A percentile compares a stretch with the other conserved stretches of the same genome.
phyloP scores from a whole-genome alignment of 257 asterid species.

The Capsicum rhomboideum region DNA sequence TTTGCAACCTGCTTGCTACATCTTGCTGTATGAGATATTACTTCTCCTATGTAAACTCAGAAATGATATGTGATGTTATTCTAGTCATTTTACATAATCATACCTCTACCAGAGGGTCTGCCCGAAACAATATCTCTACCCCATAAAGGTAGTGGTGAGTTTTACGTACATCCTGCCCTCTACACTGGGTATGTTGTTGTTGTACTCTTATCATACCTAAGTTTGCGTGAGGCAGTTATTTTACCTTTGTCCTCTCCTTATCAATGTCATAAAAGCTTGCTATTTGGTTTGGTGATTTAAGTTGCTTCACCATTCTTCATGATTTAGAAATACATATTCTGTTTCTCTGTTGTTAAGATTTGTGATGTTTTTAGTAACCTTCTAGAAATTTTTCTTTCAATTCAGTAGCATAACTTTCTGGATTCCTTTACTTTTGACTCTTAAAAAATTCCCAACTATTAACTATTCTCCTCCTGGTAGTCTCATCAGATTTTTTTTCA shows the following conservation, averaged over 20 bases:
- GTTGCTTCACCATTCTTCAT: background rate
- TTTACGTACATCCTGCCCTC: background rate
- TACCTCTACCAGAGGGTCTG: background rate
- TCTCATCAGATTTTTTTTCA: background rate
- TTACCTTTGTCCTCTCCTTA: background rate
- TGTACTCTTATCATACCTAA: background rate
- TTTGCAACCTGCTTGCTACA: background rate
- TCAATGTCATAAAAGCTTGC: background rate
- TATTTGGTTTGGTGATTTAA: background rate
- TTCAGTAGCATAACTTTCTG: background rate
- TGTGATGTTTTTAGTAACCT: background rate
- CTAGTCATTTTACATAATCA: background rate
- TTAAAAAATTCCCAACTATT: background rate
- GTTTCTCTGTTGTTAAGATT: background rate
- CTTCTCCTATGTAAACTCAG: background rate
- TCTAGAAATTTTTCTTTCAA: background rate
- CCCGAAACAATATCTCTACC: background rate
- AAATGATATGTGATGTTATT: background rate
- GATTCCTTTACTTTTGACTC: background rate
- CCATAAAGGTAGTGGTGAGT: background rate
- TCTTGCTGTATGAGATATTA: background rate
- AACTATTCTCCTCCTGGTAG: background rate
- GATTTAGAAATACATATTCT: background rate
- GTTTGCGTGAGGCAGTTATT: background rate
- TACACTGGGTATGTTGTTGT: background rate